Evolutionary conservation across 2,329 filamentous ascomycete genomes (phyloP).

Genomic region (Lecanicillium sp.): DNA sequence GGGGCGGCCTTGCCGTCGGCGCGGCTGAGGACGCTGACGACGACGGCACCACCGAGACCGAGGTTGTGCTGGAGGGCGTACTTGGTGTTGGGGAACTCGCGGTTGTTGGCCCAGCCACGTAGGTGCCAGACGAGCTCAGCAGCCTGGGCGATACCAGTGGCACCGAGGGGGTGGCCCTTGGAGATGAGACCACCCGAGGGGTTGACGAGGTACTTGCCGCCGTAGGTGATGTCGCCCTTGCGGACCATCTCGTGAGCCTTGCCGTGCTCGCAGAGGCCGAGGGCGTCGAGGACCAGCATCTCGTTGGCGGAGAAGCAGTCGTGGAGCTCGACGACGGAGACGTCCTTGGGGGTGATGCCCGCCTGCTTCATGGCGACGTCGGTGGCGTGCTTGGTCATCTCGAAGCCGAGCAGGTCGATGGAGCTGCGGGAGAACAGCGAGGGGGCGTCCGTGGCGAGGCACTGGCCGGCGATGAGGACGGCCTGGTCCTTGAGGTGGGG

Average conservation of each 20-base stretch:
- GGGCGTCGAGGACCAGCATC: conserved; percentile 81
- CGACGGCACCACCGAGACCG: conserved; percentile 82
- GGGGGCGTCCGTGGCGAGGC: conserved; percentile 77
- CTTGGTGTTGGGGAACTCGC: conserved; percentile 60
- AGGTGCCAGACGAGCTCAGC: conserved; percentile 94
- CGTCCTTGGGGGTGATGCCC: conserved; percentile 58
- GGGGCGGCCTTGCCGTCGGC: conserved; percentile 66
- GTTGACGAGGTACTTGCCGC: conserved; percentile 77
- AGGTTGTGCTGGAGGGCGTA: conserved; percentile 87
- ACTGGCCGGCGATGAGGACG: conserved; percentile 83
- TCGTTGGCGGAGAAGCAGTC: conserved; percentile 97
- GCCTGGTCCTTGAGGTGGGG: conserved; percentile 78
- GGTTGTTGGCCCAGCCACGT: conserved; percentile 92
- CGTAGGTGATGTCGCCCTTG: conserved; percentile 84
- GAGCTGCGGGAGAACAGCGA: conserved; percentile 70
- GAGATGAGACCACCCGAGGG: conserved; percentile 91
- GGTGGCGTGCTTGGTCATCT: conserved; percentile 72
- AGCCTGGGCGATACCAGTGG: conserved; percentile 91
- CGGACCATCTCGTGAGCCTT: conserved; percentile 91
- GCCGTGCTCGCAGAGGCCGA: conserved; percentile 71
- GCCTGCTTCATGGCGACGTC: conserved; percentile 68
- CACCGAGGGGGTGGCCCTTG: conserved; percentile 91
- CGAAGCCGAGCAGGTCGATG: conserved; percentile 85
- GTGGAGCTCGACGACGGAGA: conserved; percentile 85
- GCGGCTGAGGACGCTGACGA: conserved; percentile 83